These are phyloP conservation scores for Avena atlantica DNA, from an alignment of 176 grass and related monocot genomes.

Conservation along the genomic window DNA sequence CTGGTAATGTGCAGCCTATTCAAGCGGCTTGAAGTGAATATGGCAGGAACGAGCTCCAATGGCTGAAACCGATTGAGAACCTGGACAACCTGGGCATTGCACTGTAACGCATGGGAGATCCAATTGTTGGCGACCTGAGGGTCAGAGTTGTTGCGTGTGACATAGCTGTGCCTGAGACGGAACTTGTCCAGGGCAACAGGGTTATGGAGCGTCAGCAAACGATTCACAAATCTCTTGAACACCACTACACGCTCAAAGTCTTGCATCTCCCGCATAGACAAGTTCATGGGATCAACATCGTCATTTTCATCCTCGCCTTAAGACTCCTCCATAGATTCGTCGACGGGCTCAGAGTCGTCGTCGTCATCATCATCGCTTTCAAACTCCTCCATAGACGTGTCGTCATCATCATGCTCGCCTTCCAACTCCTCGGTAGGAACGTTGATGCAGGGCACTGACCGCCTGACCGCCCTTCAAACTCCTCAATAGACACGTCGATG, in stretches of 20 bases:
- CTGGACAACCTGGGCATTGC: not conserved
- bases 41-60: not conserved
- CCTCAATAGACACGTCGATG: not conserved
- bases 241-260: not conserved
- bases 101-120: conserved; percentile 21
- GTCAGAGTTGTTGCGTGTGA: accelerated
- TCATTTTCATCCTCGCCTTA: not conserved
- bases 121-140: not conserved
- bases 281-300: no score
- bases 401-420: no score
- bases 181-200: not conserved
- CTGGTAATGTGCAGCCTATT: not conserved
- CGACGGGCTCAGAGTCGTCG: not conserved
- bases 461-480: not conserved
- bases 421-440: no score
- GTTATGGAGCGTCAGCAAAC: conserved; percentile 22
- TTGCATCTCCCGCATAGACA: no score
- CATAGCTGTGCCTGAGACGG: not conserved
- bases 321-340: not conserved
- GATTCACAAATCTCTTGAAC: conserved; percentile 38
- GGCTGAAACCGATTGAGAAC: accelerated
- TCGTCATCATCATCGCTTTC: no score
- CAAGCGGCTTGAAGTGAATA: not conserved
- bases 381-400: no score
- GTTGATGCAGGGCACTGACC: no score